Percentiles rank a stretch among this genome's conserved stretches.
Evolutionary conservation across 208 protist species (phyloP).

Genomic region (Angomonas ambiguus): DNA sequence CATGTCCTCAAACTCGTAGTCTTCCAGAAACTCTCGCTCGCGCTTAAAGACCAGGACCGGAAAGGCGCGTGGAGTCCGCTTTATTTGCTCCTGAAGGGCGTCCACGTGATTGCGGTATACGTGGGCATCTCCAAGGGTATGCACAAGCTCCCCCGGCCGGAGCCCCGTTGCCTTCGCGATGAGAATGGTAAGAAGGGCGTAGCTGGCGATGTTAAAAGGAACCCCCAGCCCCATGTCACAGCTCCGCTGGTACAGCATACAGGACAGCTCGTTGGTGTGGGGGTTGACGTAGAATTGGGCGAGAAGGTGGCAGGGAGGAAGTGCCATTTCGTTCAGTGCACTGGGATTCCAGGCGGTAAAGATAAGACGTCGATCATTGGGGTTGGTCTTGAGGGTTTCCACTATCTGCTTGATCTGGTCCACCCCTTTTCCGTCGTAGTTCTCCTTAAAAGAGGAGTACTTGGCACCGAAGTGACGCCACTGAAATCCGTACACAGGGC

Average conservation of each 20-base stretch:
- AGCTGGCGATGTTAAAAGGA: conserved; percentile 99
- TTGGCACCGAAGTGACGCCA: conserved; percentile 98
- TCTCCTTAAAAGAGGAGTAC: conserved; percentile 82
- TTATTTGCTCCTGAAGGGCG: conserved; percentile 92
- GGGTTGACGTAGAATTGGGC: conserved; percentile 96
- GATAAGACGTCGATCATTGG: conserved; percentile 94
- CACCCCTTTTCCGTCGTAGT: conserved; percentile 93
- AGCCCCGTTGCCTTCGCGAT: conserved; percentile 92
- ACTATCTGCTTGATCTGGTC: conserved; percentile 96
- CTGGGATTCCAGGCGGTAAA: conserved; percentile 97
- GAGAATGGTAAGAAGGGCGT: conserved; percentile 94
- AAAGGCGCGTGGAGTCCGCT: conserved; percentile 91
- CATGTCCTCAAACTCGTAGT: conserved; percentile 93
- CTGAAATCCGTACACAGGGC: conserved; percentile 99
- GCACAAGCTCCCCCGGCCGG: conserved; percentile 95
- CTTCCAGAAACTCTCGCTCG: conserved; percentile 84
- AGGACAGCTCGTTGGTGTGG: conserved; percentile 89
- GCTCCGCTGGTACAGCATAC: conserved; percentile 92
- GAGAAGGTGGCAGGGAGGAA: conserved; percentile 98
- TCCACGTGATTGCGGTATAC: conserved; percentile 98
- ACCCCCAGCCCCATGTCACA: conserved; percentile 98
- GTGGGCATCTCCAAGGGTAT: conserved; percentile 97
- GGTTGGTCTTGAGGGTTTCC: conserved; percentile 91
- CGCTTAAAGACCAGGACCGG: conserved; percentile 74
- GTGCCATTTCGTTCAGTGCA: conserved; percentile 94